Percentiles rank a stretch among this genome's conserved stretches.
These are phyloP conservation scores for Pseudopediastrum boryanum DNA, from an alignment of 139 green algal species.

Conservation along the genomic window DNA sequence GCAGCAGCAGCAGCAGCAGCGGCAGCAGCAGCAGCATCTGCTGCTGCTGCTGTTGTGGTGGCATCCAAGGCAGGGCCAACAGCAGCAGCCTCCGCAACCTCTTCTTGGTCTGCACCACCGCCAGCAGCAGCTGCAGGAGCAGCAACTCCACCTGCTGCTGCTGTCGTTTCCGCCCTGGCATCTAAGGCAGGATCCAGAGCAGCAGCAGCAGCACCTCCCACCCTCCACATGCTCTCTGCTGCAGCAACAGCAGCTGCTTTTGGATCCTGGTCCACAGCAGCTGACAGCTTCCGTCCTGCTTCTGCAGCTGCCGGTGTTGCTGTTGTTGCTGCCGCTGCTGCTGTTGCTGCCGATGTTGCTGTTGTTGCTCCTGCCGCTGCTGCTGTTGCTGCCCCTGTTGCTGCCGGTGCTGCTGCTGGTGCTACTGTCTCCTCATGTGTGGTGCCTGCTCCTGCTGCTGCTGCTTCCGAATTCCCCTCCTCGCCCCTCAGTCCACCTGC, in stretches of 20 bases:
- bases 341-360: neutral
- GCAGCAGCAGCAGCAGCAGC: conserved; percentile 7
- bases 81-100: neutral
- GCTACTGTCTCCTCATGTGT: neutral
- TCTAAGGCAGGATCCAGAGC: neutral
- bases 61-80: conserved; percentile 9
- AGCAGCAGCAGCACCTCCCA: neutral
- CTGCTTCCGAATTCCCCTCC: too few relatives aligned
- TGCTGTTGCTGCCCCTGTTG: neutral
- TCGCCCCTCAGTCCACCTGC: neutral
- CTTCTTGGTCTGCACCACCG: neutral
- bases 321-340: neutral
- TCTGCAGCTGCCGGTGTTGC: neutral
- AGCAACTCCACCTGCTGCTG: neutral
- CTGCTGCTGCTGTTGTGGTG: neutral
- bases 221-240: neutral
- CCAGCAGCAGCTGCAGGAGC: neutral
- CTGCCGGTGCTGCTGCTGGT: conserved; percentile 2
- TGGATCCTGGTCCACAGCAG: neutral
- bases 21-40: neutral
- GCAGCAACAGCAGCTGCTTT: neutral
- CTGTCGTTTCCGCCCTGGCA: neutral
- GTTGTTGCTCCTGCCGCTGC: too few relatives aligned
- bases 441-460: neutral
- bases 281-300: neutral